Base-by-base conservation (phyloP, 345 rosid species). In the Viola odorata region DNA sequence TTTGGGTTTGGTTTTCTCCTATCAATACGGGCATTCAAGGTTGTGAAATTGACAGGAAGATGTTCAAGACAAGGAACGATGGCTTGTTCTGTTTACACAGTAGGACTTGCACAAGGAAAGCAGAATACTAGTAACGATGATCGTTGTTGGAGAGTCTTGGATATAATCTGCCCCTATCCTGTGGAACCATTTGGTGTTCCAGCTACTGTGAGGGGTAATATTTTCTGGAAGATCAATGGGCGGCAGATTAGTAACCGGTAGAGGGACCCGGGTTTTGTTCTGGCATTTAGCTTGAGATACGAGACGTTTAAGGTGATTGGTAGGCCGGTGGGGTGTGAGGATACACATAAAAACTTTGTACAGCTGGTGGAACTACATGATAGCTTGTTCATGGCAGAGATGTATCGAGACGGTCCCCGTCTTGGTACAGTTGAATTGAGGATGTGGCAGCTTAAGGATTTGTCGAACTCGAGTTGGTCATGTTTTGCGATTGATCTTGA, bases 211-310 rank as follows among this genome's bases (percentile, higher is more conserved):
- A 37, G 40, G 17, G 64, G 53, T 14, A 41, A 16, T 0, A 50
- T 67, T 3, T 52, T 51, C 50, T 59, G 60, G 71, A 67, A 59
- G 37, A 67, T 67, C 23, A 40, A 45, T 37, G 59, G 52, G 13
- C 41, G 12, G 3, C 36, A 11, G 45, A 13, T 5, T 1, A n/a
- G 37, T 12, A 7, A 47, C 59, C n/a, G 17, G 41, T 7, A n/a
- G 0, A 16, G 53, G 8, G 64, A 41, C 32, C 32, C 32, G 32
- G 32, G 32, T 45, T 51, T 9, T 12, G 16, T 60, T 16, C 39
- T 59, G 0, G 14, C 23, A 5, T 58, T 67, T n/a, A 37, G 60
- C 8, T 3, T 60, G 5, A 53, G 23, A 3, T 12, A 59, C 9
- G 60, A 67, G 42, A 53, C 53, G 40, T 53, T 67, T 17, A 4